phyloP scores from a whole-genome alignment of 2,329 filamentous ascomycete genomes.

The Hypomyces rosellus region DNA sequence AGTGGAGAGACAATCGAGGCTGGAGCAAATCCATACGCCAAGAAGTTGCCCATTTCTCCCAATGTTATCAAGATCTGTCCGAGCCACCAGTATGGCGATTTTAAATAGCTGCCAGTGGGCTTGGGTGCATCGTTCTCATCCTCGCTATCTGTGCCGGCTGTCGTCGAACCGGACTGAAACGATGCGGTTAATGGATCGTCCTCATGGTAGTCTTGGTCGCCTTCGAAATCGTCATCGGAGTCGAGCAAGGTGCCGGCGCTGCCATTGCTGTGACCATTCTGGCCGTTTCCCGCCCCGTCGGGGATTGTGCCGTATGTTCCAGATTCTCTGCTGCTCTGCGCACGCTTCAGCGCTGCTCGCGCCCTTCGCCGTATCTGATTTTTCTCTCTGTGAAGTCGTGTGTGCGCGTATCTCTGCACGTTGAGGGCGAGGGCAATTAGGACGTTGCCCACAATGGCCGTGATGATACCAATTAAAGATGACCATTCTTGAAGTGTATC shows the following conservation, averaged over 20 bases:
- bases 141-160: constrained; percentile 18
- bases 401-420: constrained; percentile 92
- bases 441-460: constrained; percentile 86
- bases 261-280: constrained; percentile 18
- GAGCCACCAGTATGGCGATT: constrained; percentile 92
- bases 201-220: constrained; percentile 30
- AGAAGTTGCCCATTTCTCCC: constrained; percentile 91
- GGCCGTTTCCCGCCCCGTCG: constrained; percentile 10
- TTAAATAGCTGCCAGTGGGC: constrained; percentile 66
- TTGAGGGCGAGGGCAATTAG: constrained; percentile 94
- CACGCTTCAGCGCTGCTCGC: constrained; percentile 46
- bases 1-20: constrained; percentile 95
- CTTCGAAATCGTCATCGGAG: constrained; percentile 6
- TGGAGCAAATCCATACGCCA: constrained; percentile 95
- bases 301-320: constrained; percentile 31
- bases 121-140: constrained; percentile 27
- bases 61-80: constrained; percentile 89
- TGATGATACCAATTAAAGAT: constrained; percentile 88
- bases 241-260: neutral
- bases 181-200: constrained; percentile 48
- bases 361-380: constrained; percentile 50
- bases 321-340: constrained; percentile 24
- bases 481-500: constrained; percentile 68
- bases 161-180: constrained; percentile 34
- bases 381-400: constrained; percentile 68